phyloP scores from a whole-genome alignment of 2,329 filamentous ascomycete genomes.

The Colletotrichum limetticola region DNA sequence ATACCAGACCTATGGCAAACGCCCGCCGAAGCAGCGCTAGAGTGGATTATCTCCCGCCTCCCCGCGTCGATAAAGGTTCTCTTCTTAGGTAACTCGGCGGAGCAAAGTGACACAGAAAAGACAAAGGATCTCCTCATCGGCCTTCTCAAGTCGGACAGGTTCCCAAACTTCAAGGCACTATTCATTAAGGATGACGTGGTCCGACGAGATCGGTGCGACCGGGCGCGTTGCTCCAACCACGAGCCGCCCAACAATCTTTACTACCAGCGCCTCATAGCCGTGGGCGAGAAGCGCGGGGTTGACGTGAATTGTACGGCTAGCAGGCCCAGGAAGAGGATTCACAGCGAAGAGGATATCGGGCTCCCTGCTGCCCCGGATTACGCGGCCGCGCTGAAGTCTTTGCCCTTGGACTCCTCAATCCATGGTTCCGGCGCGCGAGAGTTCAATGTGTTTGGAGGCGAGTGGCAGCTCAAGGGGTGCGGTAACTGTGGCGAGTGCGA shows the following conservation, averaged over 20 bases:
- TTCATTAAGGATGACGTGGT: background rate
- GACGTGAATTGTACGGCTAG: background rate
- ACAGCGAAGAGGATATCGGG: background rate
- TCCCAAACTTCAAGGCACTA: background rate
- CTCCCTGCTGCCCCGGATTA: background rate
- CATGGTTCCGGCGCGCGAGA: background rate
- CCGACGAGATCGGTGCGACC: background rate
- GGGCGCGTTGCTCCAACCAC: background rate
- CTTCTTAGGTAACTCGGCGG: background rate
- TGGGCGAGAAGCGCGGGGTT: background rate
- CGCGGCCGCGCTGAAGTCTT: background rate
- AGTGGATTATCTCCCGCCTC: background rate
- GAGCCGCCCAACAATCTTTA: background rate
- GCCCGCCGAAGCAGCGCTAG: background rate
- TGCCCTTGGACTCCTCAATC: background rate
- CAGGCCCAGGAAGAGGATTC: background rate
- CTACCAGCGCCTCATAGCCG: slow-evolving; percentile 1
- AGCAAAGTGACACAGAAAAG: background rate
- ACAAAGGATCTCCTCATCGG: background rate
- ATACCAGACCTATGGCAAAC: background rate
- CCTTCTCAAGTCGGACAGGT: background rate
- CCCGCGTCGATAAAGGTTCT: background rate
- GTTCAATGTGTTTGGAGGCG: background rate
- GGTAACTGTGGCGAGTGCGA: slow-evolving; percentile 6
- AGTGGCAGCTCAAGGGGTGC: background rate